Evolutionary conservation across 108 stramenopile species (phyloP).

Genomic region (Ochromonas danica): DNA sequence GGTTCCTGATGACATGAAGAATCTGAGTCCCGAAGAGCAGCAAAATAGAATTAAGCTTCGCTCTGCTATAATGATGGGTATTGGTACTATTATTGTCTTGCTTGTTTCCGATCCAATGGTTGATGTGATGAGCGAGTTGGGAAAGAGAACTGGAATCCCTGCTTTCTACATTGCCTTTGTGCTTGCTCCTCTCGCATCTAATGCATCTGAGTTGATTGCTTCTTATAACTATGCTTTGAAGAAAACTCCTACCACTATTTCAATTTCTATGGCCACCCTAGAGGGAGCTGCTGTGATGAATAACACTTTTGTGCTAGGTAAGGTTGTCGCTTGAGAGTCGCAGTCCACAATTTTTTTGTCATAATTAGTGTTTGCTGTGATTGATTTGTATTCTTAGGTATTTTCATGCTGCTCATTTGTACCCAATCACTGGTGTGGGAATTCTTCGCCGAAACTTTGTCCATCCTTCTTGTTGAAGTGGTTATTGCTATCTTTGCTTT

Average conservation of each 20-base stretch:
- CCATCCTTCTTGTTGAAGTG: constrained; percentile 84
- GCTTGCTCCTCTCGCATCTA: constrained; percentile 90
- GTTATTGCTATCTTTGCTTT: constrained; percentile 65
- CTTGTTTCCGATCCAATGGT: constrained; percentile 94
- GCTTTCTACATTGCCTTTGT: constrained; percentile 94
- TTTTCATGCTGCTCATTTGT: constrained; percentile 88
- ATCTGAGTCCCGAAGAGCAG: constrained; percentile 75
- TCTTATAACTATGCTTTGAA: constrained; percentile 84
- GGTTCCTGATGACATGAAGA: constrained; percentile 48
- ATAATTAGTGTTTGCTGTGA: not conserved
- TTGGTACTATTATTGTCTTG: constrained; percentile 81
- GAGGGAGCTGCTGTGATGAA: constrained; percentile 97
- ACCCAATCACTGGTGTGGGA: constrained; percentile 88
- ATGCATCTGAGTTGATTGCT: constrained; percentile 90
- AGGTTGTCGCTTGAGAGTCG: not conserved
- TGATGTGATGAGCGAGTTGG: constrained; percentile 85
- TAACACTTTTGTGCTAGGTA: constrained; percentile 87
- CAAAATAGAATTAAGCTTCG: constrained; percentile 73
- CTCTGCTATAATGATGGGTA: constrained; percentile 73
- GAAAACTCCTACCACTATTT: constrained; percentile 87
- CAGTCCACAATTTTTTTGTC: not conserved
- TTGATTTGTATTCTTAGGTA: constrained; percentile 37
- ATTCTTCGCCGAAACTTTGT: constrained; percentile 87
- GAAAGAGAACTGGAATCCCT: constrained; percentile 64
- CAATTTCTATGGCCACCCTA: constrained; percentile 78